A percentile compares a stretch with the other conserved stretches of the same genome.
Conservation (phyloP, 345 rosid species). For the Ceriops zippeliana region DNA sequence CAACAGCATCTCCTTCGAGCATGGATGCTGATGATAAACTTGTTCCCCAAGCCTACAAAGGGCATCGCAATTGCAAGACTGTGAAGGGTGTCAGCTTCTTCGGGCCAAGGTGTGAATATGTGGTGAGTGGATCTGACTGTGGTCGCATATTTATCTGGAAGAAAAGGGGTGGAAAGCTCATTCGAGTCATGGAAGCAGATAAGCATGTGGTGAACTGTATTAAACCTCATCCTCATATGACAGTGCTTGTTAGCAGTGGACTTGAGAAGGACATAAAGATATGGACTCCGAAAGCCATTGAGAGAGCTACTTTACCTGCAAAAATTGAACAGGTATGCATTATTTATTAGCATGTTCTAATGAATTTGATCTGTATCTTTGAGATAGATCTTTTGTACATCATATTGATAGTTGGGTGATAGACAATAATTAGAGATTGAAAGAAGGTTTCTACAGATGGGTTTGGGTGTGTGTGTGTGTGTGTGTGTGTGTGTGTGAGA, state of each 20-base stretch:
- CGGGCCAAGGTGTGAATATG: constrained; percentile 87
- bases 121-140: constrained; percentile 95
- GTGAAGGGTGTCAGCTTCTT: constrained; percentile 85
- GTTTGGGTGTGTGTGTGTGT: no score
- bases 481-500: no score
- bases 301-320: constrained; percentile 63
- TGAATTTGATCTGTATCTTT: neutral
- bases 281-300: constrained; percentile 68
- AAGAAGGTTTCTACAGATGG: neutral
- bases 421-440: neutral
- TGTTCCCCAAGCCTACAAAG: constrained; percentile 63
- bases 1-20: constrained; percentile 19
- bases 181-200: constrained; percentile 82
- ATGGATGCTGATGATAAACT: constrained; percentile 22
- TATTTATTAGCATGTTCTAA: neutral
- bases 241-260: constrained; percentile 82
- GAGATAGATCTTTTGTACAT: neutral
- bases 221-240: constrained; percentile 69
- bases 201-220: constrained; percentile 75
- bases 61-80: constrained; percentile 67
- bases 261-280: constrained; percentile 79
- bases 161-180: constrained; percentile 69
- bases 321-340: constrained; percentile 64
- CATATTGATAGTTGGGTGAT: neutral
- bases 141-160: constrained; percentile 92